Conservation (phyloP, 352 stramenopile species). For the Pythium rhizo-oryzae region DNA sequence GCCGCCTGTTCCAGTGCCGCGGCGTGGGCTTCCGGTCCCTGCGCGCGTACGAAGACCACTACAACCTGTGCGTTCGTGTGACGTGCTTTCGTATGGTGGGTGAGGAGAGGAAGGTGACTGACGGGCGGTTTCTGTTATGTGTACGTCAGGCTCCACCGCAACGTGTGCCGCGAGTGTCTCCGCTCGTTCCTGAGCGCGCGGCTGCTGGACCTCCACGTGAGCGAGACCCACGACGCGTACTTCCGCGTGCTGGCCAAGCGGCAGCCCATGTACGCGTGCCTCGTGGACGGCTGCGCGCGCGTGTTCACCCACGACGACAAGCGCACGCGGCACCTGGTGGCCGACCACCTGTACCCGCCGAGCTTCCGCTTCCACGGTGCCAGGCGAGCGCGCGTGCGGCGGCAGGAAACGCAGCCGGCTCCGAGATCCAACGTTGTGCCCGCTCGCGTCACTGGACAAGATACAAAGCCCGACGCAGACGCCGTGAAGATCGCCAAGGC, state of each 20-base stretch:
- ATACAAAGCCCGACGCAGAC: slow-evolving; percentile 11
- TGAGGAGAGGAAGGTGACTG: neutral
- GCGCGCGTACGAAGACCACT: slow-evolving; percentile 60
- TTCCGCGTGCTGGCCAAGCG: slow-evolving; percentile 65
- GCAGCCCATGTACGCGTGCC: slow-evolving; percentile 59
- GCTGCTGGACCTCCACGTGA: slow-evolving; percentile 60
- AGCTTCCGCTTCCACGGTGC: slow-evolving; percentile 43
- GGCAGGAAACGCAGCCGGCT: neutral
- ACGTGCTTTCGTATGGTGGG: neutral
- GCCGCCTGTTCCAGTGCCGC: slow-evolving; percentile 45
- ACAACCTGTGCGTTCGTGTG: slow-evolving; percentile 46
- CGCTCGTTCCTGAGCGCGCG: slow-evolving; percentile 53
- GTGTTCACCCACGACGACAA: slow-evolving; percentile 58
- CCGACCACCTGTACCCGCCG: slow-evolving; percentile 45
- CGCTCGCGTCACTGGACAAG: neutral
- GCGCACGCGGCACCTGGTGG: slow-evolving; percentile 40
- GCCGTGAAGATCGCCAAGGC: slow-evolving; percentile 29
- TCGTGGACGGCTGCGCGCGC: slow-evolving; percentile 53
- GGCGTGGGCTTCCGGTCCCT: slow-evolving; percentile 47
- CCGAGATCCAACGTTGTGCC: neutral
- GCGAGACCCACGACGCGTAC: slow-evolving; percentile 66
- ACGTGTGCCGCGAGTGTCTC: slow-evolving; percentile 54
- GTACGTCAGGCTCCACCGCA: slow-evolving; percentile 34
- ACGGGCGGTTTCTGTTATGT: neutral
- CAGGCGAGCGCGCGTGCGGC: neutral